Base-by-base conservation (phyloP, 495 filamentous ascomycete species). In the Tuber calosporum region DNA sequence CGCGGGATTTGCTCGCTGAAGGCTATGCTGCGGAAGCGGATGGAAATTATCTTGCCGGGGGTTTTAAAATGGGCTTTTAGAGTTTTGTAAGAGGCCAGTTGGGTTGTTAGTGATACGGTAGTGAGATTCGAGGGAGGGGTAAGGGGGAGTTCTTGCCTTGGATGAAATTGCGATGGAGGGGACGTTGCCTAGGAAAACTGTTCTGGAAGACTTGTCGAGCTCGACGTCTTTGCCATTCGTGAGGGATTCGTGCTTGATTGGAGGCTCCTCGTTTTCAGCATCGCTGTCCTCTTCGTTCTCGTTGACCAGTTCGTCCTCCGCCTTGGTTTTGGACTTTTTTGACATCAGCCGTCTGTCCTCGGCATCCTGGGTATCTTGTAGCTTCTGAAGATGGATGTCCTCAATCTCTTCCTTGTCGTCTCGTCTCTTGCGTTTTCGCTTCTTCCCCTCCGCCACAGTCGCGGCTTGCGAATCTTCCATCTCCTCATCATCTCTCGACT, bases 161-260 rank as follows among this genome's bases (percentile, higher is more conserved):
- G 92, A 94, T 43, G 88, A 92, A 76, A 98, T 91, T 17, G 92
- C 92, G 67, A 88, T 82, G 20, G 86, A 90, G 8, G 93, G 93
- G 39, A 98, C 91, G 79, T 99, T 99, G 75, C 91, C 92, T 39
- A 99, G 85, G 83, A 97, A 99, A 66, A 99, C 88, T 4, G 96
- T 98, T 34, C 95, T 90, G 72, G 88, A 88, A 22, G 95, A 92
- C 82, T 96, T 97, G 53, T 95, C 91, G 0, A 96, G 72, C 74
- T 96, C 93, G 4, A 83, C 79, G 30, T 85, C 83, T 68, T 82
- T 80, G 22, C 81, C 73, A 6, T 83, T 82, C 34, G 83, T 70
- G 26, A 86, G 70, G 20, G 85, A 86, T 80, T 91, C 90, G 81
- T 92, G 90, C 70, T 87, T 69, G 42, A 69, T 71, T 74, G 72